phyloP scores from a whole-genome alignment of 139 green algal species.

The Closterium sp. region DNA sequence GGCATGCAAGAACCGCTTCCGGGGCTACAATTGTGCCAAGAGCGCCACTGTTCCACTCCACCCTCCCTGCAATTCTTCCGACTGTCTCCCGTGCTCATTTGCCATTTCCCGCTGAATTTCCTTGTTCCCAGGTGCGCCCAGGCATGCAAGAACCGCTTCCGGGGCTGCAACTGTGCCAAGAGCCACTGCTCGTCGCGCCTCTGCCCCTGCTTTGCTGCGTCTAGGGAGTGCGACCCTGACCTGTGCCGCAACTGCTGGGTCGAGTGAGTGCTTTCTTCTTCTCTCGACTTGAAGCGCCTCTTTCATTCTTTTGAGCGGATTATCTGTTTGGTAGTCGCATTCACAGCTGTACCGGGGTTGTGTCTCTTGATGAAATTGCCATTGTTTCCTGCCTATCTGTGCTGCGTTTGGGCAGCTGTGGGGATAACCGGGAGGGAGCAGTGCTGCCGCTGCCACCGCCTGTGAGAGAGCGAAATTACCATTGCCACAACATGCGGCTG shows the following conservation, averaged over 20 bases:
- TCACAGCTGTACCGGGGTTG: too few relatives aligned
- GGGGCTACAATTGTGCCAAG: slow-evolving; percentile 74
- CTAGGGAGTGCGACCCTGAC: slow-evolving; percentile 85
- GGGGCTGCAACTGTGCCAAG: slow-evolving; percentile 73
- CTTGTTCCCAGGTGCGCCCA: not conserved
- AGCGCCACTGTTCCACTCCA: slow-evolving; percentile 20
- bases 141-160: slow-evolving; percentile 63
- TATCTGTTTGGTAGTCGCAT: too few relatives aligned
- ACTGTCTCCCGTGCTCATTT: slow-evolving; percentile 64
- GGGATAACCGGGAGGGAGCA: too few relatives aligned
- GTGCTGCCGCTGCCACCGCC: too few relatives aligned
- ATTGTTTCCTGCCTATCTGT: too few relatives aligned
- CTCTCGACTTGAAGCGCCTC: too few relatives aligned
- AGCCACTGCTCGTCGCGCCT: slow-evolving; percentile 52
- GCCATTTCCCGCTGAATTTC: slow-evolving; percentile 53
- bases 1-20: slow-evolving; percentile 63
- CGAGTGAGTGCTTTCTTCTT: slow-evolving; percentile 12
- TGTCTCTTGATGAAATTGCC: too few relatives aligned
- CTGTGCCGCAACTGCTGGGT: slow-evolving; percentile 64
- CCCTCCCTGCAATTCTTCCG: slow-evolving; percentile 58
- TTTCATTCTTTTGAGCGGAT: too few relatives aligned
- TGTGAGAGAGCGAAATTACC: too few relatives aligned
- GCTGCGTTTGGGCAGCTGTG: too few relatives aligned
- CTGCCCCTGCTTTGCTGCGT: slow-evolving; percentile 80
- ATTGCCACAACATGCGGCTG: too few relatives aligned